Evolutionary conservation across 192 early-diverging fungal genomes (phyloP).

Genomic region (Cladochytrium replicatum): DNA sequence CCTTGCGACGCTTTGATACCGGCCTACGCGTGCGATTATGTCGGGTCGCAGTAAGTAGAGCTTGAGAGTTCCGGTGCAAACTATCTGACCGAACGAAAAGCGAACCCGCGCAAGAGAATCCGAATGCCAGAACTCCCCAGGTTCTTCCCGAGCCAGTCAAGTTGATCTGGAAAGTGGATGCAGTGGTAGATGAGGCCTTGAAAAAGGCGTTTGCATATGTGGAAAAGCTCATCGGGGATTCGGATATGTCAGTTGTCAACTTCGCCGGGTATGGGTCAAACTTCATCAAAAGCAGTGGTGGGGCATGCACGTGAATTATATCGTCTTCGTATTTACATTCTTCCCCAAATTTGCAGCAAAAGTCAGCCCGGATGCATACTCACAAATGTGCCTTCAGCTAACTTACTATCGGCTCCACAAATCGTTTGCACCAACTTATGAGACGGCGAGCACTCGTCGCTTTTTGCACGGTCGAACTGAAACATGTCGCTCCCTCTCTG

Average conservation of each 20-base stretch:
- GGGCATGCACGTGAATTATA: conserved; percentile 47
- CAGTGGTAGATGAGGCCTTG: conserved; percentile 20
- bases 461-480: conserved; percentile 81
- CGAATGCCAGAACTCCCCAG: not conserved
- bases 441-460: conserved; percentile 71
- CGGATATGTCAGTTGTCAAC: conserved; percentile 50
- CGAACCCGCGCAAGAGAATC: not conserved
- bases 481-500: conserved; percentile 68
- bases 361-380: conserved; percentile 60
- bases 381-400: conserved; percentile 80
- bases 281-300: conserved; percentile 67
- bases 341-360: not conserved
- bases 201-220: conserved; percentile 42
- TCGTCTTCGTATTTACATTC: not conserved
- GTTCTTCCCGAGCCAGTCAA: conserved; percentile 1
- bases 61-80: conserved; percentile 20
- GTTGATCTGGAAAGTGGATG: conserved; percentile 30
- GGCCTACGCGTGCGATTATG: conserved; percentile 45
- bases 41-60: conserved; percentile 18
- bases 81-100: not conserved
- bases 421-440: conserved; percentile 62
- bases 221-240: conserved; percentile 40
- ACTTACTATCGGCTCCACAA: conserved; percentile 68
- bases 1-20: conserved; percentile 77
- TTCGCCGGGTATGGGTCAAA: conserved; percentile 62